Conservation (phyloP, 2,329 filamentous ascomycete species). For the Paecilomyces variotii region DNA sequence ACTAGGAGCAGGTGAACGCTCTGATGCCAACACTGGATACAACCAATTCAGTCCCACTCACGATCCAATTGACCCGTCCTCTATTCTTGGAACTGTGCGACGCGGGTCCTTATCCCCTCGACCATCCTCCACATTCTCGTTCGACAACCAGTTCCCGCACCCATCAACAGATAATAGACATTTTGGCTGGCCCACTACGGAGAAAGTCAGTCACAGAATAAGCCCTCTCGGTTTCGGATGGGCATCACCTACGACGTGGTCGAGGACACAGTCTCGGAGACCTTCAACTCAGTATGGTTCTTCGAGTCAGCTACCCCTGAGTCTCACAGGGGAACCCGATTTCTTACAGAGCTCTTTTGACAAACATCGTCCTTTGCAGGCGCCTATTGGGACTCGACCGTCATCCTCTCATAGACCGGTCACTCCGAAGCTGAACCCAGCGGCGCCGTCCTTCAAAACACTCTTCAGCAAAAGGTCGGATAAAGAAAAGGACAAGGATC, state of each 20-base stretch:
- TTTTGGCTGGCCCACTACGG: slow-evolving; percentile 56
- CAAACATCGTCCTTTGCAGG: slow-evolving; percentile 46
- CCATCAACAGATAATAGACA: slow-evolving; percentile 72
- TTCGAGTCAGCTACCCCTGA: slow-evolving; percentile 53
- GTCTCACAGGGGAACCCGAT: slow-evolving; percentile 45
- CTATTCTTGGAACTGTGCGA: slow-evolving; percentile 34
- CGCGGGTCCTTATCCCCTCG: slow-evolving; percentile 38
- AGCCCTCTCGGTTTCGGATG: slow-evolving; percentile 48
- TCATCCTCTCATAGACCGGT: slow-evolving; percentile 47
- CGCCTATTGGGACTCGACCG: slow-evolving; percentile 73
- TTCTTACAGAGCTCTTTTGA: slow-evolving; percentile 41
- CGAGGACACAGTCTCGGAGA: slow-evolving; percentile 67
- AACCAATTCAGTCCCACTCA: slow-evolving; percentile 41
- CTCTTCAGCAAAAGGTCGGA: slow-evolving; percentile 51
- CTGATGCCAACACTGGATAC: slow-evolving; percentile 32
- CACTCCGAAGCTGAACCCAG: slow-evolving; percentile 67
- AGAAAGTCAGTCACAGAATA: slow-evolving; percentile 47
- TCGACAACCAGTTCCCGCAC: slow-evolving; percentile 54
- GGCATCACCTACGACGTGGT: slow-evolving; percentile 55
- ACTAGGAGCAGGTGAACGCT: slow-evolving; percentile 29
- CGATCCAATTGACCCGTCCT: slow-evolving; percentile 39
- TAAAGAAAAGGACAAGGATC: slow-evolving; percentile 33
- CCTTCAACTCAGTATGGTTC: slow-evolving; percentile 73
- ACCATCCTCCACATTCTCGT: slow-evolving; percentile 48
- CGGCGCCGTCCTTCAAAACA: slow-evolving; percentile 79